Percentiles rank a stretch among this genome's conserved stretches.
Evolutionary conservation across 2,329 filamentous ascomycete species (phyloP).

Genomic region (Aaosphaeria pasadenensis): DNA sequence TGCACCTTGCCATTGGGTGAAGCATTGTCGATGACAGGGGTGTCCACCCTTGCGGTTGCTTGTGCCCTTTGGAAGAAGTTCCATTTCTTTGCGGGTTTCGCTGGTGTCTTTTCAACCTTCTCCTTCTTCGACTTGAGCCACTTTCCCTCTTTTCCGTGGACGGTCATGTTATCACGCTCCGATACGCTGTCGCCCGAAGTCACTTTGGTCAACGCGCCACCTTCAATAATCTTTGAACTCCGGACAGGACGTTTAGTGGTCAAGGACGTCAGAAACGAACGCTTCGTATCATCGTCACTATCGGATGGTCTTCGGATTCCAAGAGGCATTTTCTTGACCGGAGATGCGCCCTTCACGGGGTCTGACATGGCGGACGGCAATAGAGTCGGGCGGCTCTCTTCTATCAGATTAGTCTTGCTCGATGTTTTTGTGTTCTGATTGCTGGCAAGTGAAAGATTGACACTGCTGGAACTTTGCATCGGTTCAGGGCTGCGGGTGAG

Average conservation of each 20-base stretch:
- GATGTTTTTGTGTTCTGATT: constrained; percentile 16
- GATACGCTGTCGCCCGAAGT: constrained; percentile 11
- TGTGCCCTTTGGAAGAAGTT: constrained; percentile 58
- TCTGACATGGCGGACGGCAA: constrained; percentile 39
- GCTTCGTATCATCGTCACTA: constrained; percentile 35
- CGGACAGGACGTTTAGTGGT: constrained; percentile 25
- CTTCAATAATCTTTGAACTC: constrained; percentile 21
- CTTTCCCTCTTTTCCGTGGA: constrained; percentile 35
- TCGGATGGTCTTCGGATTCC: constrained; percentile 30
- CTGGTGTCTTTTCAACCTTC: constrained; percentile 13
- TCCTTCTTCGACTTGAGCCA: constrained; percentile 32
- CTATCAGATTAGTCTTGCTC: constrained; percentile 14
- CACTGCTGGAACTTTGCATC: constrained; percentile 33
- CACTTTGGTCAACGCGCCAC: constrained; percentile 9
- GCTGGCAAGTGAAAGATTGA: constrained; percentile 21
- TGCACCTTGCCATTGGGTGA: constrained; percentile 33
- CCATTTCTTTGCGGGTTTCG: constrained; percentile 49
- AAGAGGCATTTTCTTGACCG: constrained; percentile 26
- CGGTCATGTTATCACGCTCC: constrained; percentile 19
- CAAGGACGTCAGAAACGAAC: constrained; percentile 29
- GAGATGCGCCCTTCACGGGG: constrained; percentile 26
- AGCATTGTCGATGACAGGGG: constrained; percentile 28
- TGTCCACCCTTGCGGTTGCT: constrained; percentile 36
- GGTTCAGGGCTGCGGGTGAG: constrained; percentile 34
- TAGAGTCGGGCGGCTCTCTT: constrained; percentile 22